Base-by-base conservation (phyloP, 2,329 filamentous ascomycete species). In the Pseudocercospora eumusae region DNA sequence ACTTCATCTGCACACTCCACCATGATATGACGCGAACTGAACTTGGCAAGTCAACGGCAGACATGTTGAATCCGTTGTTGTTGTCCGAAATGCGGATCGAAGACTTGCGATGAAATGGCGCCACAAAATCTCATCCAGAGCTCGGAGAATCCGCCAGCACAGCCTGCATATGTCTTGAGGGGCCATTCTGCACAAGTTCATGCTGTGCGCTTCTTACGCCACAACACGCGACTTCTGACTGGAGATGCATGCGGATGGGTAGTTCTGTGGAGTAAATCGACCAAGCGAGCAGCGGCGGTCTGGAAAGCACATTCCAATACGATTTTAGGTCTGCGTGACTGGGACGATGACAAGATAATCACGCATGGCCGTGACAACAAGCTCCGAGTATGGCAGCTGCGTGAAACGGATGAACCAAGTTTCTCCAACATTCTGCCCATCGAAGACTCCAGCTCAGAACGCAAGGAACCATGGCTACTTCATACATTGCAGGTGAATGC, bases 311-410 rank as follows among this genome's bases (percentile, higher is more conserved):
- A 99, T 75, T 81, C 86, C 49, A 88, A 85, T 33, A 85, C 91
- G 20, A 87, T 98, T 27, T 81, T 98, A 15, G 90, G 88, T 3
- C 81, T 95, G 44, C 83, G 83, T 52, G 86, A 82, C 36, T 96
- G 92, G 88, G 86, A 84, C 2, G 68, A 76, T n/a, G 86, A 90
- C 64, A 88, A 84, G 68, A 79, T 98, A 61, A 89, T 96, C 75
- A 96, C 92, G 90, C 93, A 98, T 78, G 93, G 93, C 13, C 86
- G 95, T 74, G 95, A 99, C 74, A 89, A 95, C 74, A 90, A 88
- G 71, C 82, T 98, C 53, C 83, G 90, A 21, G 88, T 96, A 18
- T 99, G 95, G 95, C 88, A 90, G 71, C 74, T 97, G 13, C 60
- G 81, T 11, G 70, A 74, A 33, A 75, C 80, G 8, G 85, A 89